These are phyloP conservation scores for Marasmius tenuissimus DNA, from an alignment of 1,284 basidiomycete species.

Conservation along the genomic window DNA sequence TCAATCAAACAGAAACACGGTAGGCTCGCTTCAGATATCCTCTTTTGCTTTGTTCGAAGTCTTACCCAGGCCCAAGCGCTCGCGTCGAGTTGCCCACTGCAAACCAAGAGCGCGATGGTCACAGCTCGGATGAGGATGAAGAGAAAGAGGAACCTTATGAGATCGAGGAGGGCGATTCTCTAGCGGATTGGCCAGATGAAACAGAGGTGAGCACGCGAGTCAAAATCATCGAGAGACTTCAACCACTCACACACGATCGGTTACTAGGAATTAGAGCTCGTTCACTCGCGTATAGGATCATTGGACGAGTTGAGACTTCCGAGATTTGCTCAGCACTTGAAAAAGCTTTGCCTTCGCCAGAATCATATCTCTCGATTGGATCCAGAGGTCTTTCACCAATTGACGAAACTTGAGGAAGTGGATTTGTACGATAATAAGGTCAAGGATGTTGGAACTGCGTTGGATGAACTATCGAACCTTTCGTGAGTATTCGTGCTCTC, in stretches of 20 bases:
- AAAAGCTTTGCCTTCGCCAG: constrained; percentile 86
- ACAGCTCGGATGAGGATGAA: constrained; percentile 43
- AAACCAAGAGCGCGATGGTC: constrained; percentile 27
- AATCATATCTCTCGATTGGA: constrained; percentile 81
- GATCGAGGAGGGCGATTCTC: constrained; percentile 46
- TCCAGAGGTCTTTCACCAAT: constrained; percentile 59
- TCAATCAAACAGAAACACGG: background rate
- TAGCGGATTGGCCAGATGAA: constrained; percentile 59
- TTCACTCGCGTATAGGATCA: constrained; percentile 77
- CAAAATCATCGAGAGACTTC: background rate
- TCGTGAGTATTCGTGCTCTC: constrained; percentile 52
- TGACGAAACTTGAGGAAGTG: constrained; percentile 80
- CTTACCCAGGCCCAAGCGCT: background rate
- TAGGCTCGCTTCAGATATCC: background rate
- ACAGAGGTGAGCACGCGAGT: constrained; percentile 54
- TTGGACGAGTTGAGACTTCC: constrained; percentile 66
- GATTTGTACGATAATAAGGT: constrained; percentile 97
- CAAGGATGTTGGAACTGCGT: constrained; percentile 65
- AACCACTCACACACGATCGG: constrained; percentile 7
- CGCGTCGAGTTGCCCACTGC: constrained; percentile 24
- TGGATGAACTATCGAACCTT: constrained; percentile 64
- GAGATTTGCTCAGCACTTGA: constrained; percentile 71
- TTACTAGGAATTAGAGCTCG: constrained; percentile 83
- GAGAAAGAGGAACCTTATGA: constrained; percentile 41
- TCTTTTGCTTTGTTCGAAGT: background rate